Evolutionary conservation across 2,329 filamentous ascomycete genomes (phyloP).

Genomic region (Gnomoniopsis smithogilvyi): DNA sequence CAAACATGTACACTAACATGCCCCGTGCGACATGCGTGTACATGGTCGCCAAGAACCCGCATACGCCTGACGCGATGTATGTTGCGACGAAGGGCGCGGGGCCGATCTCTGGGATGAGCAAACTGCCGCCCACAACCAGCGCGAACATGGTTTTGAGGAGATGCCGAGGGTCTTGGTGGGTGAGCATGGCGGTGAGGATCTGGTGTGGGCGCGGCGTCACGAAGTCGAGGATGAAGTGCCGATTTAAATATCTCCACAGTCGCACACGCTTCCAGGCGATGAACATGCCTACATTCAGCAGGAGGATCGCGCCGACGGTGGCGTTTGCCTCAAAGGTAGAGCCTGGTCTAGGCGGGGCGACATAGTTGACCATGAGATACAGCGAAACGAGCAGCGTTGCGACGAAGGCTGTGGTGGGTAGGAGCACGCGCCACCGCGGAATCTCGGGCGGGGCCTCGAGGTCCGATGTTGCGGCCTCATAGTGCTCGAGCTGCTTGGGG

Average conservation of each 20-base stretch:
- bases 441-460: constrained; percentile 51
- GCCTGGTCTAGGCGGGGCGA: neutral
- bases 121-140: constrained; percentile 64
- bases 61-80: constrained; percentile 56
- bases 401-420: constrained; percentile 50
- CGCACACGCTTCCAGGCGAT: constrained; percentile 61
- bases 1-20: constrained; percentile 49
- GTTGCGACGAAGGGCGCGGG: constrained; percentile 67
- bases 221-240: constrained; percentile 62
- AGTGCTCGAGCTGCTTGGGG: constrained; percentile 37
- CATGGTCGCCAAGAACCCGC: constrained; percentile 59
- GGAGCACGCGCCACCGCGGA: constrained; percentile 49
- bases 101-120: constrained; percentile 63
- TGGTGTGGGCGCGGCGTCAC: constrained; percentile 62
- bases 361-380: constrained; percentile 39
- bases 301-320: constrained; percentile 61
- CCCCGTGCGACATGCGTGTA: constrained; percentile 43
- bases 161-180: constrained; percentile 63
- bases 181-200: constrained; percentile 64
- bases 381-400: constrained; percentile 38
- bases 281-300: constrained; percentile 55
- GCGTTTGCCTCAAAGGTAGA: constrained; percentile 52
- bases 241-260: constrained; percentile 64
- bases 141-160: constrained; percentile 61
- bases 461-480: constrained; percentile 45